Conservation (phyloP, 352 stramenopile species). For the Phytophthora kernoviae region DNA sequence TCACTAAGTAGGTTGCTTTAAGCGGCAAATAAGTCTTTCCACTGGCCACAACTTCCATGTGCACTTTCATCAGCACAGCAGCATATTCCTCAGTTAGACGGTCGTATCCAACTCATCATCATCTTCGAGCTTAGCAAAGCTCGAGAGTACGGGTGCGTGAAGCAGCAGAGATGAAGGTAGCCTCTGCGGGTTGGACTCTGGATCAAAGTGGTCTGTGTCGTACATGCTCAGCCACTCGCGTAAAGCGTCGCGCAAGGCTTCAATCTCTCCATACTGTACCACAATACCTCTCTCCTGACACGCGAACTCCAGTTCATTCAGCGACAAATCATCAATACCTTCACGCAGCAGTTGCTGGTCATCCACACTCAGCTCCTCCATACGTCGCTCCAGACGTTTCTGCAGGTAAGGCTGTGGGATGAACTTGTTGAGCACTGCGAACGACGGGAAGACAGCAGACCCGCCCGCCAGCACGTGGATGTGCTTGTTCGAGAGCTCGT, state of each 20-base stretch:
- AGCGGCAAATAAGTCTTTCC: too few species aligned
- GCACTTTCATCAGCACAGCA: conserved; percentile 2
- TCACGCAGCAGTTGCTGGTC: conserved; percentile 74
- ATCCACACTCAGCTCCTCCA: conserved; percentile 71
- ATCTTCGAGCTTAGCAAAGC: conserved; percentile 33
- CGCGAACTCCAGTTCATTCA: conserved; percentile 87
- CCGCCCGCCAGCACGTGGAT: conserved; percentile 56
- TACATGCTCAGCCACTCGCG: conserved; percentile 85
- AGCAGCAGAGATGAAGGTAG: conserved; percentile 70
- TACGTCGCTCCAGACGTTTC: conserved; percentile 55
- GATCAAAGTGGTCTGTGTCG: conserved; percentile 47
- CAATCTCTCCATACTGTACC: conserved; percentile 69
- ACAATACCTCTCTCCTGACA: conserved; percentile 80
- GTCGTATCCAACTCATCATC: conserved; percentile 18
- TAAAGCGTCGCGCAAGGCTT: conserved; percentile 52
- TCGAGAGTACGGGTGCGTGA: conserved; percentile 71
- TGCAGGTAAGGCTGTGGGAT: conserved; percentile 45
- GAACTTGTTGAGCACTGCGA: conserved; percentile 56
- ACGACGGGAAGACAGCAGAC: conserved; percentile 63
- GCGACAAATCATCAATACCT: conserved; percentile 69
- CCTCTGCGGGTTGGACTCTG: conserved; percentile 24
- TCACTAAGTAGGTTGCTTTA: too few species aligned
- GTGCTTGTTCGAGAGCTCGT: conserved; percentile 50
- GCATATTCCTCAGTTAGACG: conserved; percentile 10
- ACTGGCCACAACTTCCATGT: too few species aligned